These are phyloP conservation scores for Lasiodiplodia citricola DNA, from an alignment of 2,329 filamentous ascomycete species.

Conservation along the genomic window DNA sequence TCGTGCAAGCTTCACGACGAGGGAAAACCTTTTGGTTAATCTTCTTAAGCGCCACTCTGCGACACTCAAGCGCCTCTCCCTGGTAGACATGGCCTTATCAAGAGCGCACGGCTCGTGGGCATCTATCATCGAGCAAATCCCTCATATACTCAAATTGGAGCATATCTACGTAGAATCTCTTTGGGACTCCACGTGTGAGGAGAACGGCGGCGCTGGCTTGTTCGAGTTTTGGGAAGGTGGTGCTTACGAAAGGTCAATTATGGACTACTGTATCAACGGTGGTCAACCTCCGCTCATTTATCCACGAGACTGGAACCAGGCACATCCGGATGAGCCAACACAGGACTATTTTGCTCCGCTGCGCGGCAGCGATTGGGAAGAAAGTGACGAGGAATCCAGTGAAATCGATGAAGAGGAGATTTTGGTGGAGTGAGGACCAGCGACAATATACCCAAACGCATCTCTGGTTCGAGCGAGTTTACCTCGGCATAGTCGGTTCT, in stretches of 20 bases:
- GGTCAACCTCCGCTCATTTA: constrained; percentile 18
- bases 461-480: background rate
- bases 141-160: constrained; percentile 30
- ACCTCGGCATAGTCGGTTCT: background rate
- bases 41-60: constrained; percentile 30
- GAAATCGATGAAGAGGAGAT: constrained; percentile 4
- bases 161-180: constrained; percentile 33
- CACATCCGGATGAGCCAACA: constrained; percentile 17
- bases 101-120: constrained; percentile 20
- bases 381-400: background rate
- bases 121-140: constrained; percentile 30
- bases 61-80: constrained; percentile 29
- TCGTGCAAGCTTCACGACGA: constrained; percentile 29
- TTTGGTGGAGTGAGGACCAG: background rate
- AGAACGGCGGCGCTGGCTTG: constrained; percentile 6
- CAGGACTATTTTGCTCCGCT: constrained; percentile 4
- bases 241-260: constrained; percentile 16
- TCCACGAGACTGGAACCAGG: constrained; percentile 20
- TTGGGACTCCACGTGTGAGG: constrained; percentile 28
- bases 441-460: background rate
- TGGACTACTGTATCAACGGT: constrained; percentile 21
- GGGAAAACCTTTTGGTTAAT: constrained; percentile 25
- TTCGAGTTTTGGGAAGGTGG: constrained; percentile 23
- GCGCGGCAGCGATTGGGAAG: background rate
- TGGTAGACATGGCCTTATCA: constrained; percentile 12